A percentile compares a stretch with the other conserved stretches of the same genome.
phyloP scores from a whole-genome alignment of 73 alveolate genomes.

The Stentor roeselii region DNA sequence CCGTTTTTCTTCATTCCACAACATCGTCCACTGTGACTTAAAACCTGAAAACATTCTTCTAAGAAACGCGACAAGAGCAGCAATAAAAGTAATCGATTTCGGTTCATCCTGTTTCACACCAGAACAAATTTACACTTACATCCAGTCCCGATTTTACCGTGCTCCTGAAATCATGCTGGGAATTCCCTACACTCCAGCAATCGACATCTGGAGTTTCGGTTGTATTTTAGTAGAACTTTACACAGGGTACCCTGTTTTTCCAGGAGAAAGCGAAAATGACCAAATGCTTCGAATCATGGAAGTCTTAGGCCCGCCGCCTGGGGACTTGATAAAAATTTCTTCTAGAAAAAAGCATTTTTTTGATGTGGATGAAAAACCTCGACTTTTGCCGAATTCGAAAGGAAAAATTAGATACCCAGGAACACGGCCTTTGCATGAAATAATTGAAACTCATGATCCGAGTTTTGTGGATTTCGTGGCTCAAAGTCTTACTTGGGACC shows the following conservation, averaged over 20 bases:
- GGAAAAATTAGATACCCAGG: slow-evolving; percentile 25
- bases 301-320: slow-evolving; percentile 75
- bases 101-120: slow-evolving; percentile 80
- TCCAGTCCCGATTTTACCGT: slow-evolving; percentile 90
- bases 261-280: slow-evolving; percentile 88
- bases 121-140: slow-evolving; percentile 73
- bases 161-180: slow-evolving; percentile 98
- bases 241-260: slow-evolving; percentile 85
- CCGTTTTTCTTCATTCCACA: slow-evolving; percentile 41
- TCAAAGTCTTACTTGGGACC: slow-evolving; percentile 17
- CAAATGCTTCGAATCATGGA: slow-evolving; percentile 77
- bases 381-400: background rate
- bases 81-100: slow-evolving; percentile 76
- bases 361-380: slow-evolving; percentile 36
- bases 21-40: slow-evolving; percentile 82
- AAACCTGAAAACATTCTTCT: slow-evolving; percentile 83
- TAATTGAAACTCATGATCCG: background rate
- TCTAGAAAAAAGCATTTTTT: slow-evolving; percentile 54
- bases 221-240: slow-evolving; percentile 87
- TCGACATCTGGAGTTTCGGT: slow-evolving; percentile 96
- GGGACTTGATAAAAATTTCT: slow-evolving; percentile 49
- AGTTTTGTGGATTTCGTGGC: slow-evolving; percentile 5
- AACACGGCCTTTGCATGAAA: background rate
- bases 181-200: slow-evolving; percentile 85
- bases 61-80: slow-evolving; percentile 51